Percentiles rank a stretch among this genome's conserved stretches.
Conservation (phyloP, 2,329 filamentous ascomycete genomes). For the Coniochaeta sp. region DNA sequence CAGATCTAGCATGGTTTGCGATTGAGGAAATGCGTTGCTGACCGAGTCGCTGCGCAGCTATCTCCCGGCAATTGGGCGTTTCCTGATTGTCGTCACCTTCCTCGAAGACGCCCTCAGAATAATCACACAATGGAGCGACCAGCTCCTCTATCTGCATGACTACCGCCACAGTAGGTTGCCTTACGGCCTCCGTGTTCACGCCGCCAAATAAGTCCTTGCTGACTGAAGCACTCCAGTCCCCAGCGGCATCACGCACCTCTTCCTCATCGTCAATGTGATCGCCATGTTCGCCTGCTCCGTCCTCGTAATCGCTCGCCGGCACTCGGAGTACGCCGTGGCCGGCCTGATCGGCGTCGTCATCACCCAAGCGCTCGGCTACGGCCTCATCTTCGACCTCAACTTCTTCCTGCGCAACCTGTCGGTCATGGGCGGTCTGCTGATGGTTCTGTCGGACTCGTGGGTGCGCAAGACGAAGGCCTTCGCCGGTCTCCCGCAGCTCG, state of each 20-base stretch:
- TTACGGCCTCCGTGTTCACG: background rate
- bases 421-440: constrained; percentile 92
- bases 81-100: constrained; percentile 97
- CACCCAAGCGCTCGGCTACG: constrained; percentile 91
- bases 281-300: constrained; percentile 77
- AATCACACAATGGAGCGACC: constrained; percentile 94
- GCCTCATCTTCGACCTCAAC: constrained; percentile 97
- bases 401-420: constrained; percentile 99
- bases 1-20: background rate
- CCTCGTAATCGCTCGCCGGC: constrained; percentile 84
- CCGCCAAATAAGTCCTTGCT: background rate
- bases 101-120: constrained; percentile 94
- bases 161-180: constrained; percentile 77
- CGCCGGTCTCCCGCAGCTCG: constrained; percentile 83
- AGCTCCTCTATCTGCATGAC: constrained; percentile 85
- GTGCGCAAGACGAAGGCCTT: constrained; percentile 96
- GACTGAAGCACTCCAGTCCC: constrained; percentile 54
- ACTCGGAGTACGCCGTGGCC: constrained; percentile 86
- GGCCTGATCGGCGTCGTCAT: constrained; percentile 88
- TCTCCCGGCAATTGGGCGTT: constrained; percentile 89
- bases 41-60: constrained; percentile 52
- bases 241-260: constrained; percentile 79
- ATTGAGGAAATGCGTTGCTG: constrained; percentile 9
- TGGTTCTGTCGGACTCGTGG: constrained; percentile 98
- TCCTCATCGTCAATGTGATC: constrained; percentile 84